phyloP scores from a whole-genome alignment of 129 eudicot species.

The Saposhnikovia divaricata region DNA sequence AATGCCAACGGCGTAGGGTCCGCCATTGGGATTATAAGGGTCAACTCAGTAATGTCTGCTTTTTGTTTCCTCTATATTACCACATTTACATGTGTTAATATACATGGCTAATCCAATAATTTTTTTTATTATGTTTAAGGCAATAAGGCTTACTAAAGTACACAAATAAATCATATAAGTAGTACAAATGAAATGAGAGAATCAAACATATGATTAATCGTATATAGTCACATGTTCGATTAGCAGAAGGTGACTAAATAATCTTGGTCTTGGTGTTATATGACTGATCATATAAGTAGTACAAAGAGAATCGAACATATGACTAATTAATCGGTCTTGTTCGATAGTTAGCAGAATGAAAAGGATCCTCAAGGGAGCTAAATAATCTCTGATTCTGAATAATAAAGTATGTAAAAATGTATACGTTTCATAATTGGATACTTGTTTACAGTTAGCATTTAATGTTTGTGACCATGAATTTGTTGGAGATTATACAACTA shows the following conservation, averaged over 20 bases:
- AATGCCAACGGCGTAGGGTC: constrained; percentile 94
- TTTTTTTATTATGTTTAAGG: too few species aligned
- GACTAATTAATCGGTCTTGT: too few species aligned
- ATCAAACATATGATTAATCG: too few species aligned
- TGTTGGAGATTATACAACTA: neutral
- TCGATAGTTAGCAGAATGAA: too few species aligned
- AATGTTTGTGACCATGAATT: neutral
- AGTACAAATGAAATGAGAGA: too few species aligned
- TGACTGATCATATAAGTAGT: too few species aligned
- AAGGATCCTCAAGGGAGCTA: neutral
- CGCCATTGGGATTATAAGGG: constrained; percentile 75
- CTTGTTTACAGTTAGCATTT: neutral
- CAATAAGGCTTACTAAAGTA: too few species aligned
- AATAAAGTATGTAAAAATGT: neutral
- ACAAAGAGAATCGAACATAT: too few species aligned
- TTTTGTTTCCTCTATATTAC: neutral
- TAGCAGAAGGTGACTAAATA: too few species aligned
- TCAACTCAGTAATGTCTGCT: constrained; percentile 18
- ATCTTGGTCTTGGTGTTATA: too few species aligned
- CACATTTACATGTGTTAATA: neutral
- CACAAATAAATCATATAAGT: too few species aligned
- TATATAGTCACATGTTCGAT: too few species aligned
- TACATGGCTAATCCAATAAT: neutral
- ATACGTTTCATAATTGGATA: neutral
- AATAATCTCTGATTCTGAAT: neutral